Conservation (phyloP, 768 basidiomycete genomes). For the Leccinum boreale region DNA sequence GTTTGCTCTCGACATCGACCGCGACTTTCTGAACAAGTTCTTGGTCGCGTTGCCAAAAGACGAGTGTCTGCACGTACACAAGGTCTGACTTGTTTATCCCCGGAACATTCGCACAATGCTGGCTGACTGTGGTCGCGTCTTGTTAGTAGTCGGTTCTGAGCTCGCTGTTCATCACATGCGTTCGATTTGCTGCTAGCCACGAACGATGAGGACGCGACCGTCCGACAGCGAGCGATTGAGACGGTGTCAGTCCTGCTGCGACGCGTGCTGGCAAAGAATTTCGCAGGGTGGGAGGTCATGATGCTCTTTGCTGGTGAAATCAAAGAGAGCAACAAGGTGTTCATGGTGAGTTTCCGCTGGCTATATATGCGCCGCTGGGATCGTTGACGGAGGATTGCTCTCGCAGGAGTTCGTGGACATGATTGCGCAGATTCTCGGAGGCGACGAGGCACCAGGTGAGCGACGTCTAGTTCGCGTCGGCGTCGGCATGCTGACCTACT, state of each 20-base stretch:
- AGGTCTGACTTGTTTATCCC: slow-evolving; percentile 37
- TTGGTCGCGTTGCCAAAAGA: slow-evolving; percentile 45
- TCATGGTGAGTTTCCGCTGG: slow-evolving; percentile 29
- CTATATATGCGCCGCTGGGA: not conserved
- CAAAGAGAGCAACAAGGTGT: slow-evolving; percentile 49
- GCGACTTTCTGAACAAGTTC: slow-evolving; percentile 40
- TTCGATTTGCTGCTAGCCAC: slow-evolving; percentile 37
- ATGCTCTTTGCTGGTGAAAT: slow-evolving; percentile 63
- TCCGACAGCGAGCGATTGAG: slow-evolving; percentile 43
- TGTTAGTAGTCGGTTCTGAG: slow-evolving; percentile 49
- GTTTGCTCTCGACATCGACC: slow-evolving; percentile 51
- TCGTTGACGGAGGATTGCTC: not conserved
- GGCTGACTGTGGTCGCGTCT: slow-evolving; percentile 5
- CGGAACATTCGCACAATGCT: too few species aligned
- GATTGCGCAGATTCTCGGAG: slow-evolving; percentile 45
- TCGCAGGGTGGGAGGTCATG: slow-evolving; percentile 70
- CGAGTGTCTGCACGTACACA: slow-evolving; percentile 45
- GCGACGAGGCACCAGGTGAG: slow-evolving; percentile 39
- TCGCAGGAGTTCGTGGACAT: slow-evolving; percentile 49
- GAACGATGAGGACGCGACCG: slow-evolving; percentile 20
- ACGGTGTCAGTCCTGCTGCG: slow-evolving; percentile 48
- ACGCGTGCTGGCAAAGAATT: slow-evolving; percentile 51
- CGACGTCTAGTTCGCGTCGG: not conserved
- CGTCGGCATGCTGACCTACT: slow-evolving; percentile 4
- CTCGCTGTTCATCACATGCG: slow-evolving; percentile 45